Evolutionary conservation across 768 basidiomycete species (phyloP), one percentile per base, ranked within the genome.

Genomic region (Mycena capillaripes): DNA sequence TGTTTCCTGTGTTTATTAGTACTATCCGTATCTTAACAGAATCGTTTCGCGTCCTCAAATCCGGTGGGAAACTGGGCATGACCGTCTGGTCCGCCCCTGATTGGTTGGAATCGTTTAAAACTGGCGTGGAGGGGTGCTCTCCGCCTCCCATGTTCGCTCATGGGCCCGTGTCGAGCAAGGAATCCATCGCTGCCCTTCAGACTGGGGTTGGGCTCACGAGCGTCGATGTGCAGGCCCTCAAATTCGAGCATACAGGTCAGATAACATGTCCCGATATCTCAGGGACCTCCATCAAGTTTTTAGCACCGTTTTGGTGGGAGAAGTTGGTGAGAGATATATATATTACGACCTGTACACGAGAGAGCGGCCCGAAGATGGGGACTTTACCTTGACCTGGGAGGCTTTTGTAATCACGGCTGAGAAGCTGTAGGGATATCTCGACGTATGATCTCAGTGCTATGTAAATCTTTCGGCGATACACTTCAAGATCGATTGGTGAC

Each of bases 41-140:
- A n/a, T 60, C 65, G 2, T 62, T 71, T 65, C n/a, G n/a, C n/a
- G n/a, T n/a, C n/a, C n/a, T n/a, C n/a, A n/a, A n/a, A n/a, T n/a
- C n/a, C n/a, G n/a, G n/a, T n/a, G n/a, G n/a, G n/a, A n/a, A n/a
- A n/a, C n/a, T n/a, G n/a, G n/a, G n/a, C n/a, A n/a, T n/a, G n/a
- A n/a, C n/a, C n/a, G n/a, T 25, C 23, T 66, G 64, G 70, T 55
- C 30, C 12, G 2, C 38, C 29, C 65, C 70, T 3, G 65, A 59
- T 42, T 71, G 70, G 70, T 65, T 71, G 25, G 65, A 60, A 19
- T 53, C 64, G 4, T 23, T 71, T 25, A 36, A 53, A 25, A 12
- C 25, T n/a, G 64, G 12, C 0, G 23, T 58, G 34, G 21, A 34
- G 4, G 70, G 42, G 4, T 66, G 38, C 38, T 21, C 23, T 32